Base-by-base conservation (phyloP, 2,329 filamentous ascomycete genomes). In the Trichophyton verrucosum region DNA sequence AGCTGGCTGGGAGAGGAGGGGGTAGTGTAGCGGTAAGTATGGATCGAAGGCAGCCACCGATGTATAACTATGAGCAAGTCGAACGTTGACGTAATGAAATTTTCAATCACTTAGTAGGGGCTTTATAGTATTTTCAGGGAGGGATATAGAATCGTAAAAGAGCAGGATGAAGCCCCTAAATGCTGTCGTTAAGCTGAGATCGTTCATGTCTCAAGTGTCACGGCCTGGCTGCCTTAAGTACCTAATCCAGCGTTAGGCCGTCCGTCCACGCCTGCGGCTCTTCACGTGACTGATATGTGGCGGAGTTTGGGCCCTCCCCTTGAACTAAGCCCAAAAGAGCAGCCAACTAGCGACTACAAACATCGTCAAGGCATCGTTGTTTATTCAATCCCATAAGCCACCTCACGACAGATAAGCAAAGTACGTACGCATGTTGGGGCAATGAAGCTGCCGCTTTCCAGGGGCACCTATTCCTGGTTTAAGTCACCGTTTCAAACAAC, bases 231-330 rank as follows among this genome's bases (percentile, higher is more conserved):
- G 33, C 46, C 46, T 22, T 44, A 44, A 38, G 33, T 8, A 51
- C 20, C 20, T 20, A 20, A 20, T 51, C 46, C 27, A 22, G 6
- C 46, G 46, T 51, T 24, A 24, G 46, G 40, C 40, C 46, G 20
- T n/a, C 20, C 20, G 20, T 20, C 20, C 20, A 20, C 24, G 5
- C 24, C 27, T 51, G 46, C 5, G 20, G 11, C 40, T 36, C 17
- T 38, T 58, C 56, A 58, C 38, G 42, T 58, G 56, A 27, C 6
- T 42, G 17, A 36, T n/a, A n/a, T 58, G 56, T 58, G 56, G 56
- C 36, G 36, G 56, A 46, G 56, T 36, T 17, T 13, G n/a, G 27
- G 17, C 15, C 9, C 13, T 33, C n/a, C 27, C 24, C 15, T 22
- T 33, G 51, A 15, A 27, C 30, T 51, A 46, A 59, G 42, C 49